phyloP scores from a whole-genome alignment of 495 filamentous ascomycete genomes.

The Mytilinidion resinicola region DNA sequence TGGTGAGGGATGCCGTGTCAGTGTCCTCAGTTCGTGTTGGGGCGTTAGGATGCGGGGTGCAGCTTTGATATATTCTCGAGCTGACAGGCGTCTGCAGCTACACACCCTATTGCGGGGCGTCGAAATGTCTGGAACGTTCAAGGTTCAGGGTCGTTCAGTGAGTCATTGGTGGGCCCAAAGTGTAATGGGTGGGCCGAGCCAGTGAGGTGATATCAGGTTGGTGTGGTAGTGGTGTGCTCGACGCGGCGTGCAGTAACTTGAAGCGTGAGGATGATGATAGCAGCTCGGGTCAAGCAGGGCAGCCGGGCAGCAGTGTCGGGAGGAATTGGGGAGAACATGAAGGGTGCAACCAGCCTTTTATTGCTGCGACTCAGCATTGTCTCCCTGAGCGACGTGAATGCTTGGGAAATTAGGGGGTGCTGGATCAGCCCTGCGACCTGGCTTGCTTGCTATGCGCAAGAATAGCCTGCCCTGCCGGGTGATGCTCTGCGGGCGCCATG shows the following conservation, averaged over 20 bases:
- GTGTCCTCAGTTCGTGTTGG: too few species aligned
- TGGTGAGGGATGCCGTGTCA: background rate
- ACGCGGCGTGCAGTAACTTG: background rate
- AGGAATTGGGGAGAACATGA: too few species aligned
- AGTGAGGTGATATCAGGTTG: slow-evolving; percentile 14
- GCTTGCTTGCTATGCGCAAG: too few species aligned
- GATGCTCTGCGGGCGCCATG: too few species aligned
- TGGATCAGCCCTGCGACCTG: too few species aligned
- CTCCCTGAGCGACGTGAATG: background rate
- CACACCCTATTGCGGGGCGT: background rate
- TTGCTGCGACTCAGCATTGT: background rate
- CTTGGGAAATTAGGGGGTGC: too few species aligned
- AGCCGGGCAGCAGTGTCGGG: too few species aligned
- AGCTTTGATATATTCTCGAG: background rate
- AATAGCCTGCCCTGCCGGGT: too few species aligned
- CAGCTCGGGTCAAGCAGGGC: too few species aligned
- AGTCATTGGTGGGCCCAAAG: slow-evolving; percentile 8
- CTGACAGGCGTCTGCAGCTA: background rate
- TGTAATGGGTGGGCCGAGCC: slow-evolving; percentile 13
- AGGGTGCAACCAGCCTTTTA: background rate
- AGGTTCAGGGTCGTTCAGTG: background rate
- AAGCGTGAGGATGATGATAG: too few species aligned
- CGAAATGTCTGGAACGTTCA: background rate
- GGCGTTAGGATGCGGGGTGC: background rate
- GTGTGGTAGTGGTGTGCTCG: background rate